Base-by-base conservation (phyloP, 73 alveolate species). In the Tetrahymena elliotti region DNA sequence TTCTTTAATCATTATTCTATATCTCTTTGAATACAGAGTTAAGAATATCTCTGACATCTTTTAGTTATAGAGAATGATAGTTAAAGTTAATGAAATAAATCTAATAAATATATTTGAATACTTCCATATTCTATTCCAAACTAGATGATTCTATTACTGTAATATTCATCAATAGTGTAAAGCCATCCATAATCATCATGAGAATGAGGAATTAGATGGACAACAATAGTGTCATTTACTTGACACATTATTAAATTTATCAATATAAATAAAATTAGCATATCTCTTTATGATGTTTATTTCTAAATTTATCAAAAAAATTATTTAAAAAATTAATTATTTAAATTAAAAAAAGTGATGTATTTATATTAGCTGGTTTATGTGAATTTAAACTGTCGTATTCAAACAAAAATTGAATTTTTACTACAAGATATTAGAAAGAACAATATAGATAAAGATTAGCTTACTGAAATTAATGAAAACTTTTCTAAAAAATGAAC, bases 151-250 rank as follows among this genome's bases (percentile, higher is more conserved):
- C 20, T 68, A 68, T n/a, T 27, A 36, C 88, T 68, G 33, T 27
- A 68, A n/a, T 68, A 68, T 88, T 97, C 98, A 82, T 98, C 99
- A 83, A 97, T 97, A 36, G 99, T 96, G 95, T 98, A 97, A 22
- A 98, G 97, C 99, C 99, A 98, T 15, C 99, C 99, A 15, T 98
- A 99, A 95, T 98, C 99, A 95, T 98, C 99, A 92, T 98, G 99
- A 13, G 99, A 96, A 93, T 98, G 99, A 33, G 99, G 97, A 16
- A 98, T 97, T 35, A 98, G 93, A 95, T 97, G 99, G 34, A 98
- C 98, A 16, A 93, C 13, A 16, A 18, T 31, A 5, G 33, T 24
- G 33, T 33, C 52, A 35, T 38, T 27, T 47, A 47, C 52, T 35
- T 68, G 11, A 16, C 88, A 68, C n/a, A 22, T 6, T 18, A 68